Conservation (phyloP, 768 basidiomycete species). For the Candolleomyces efflorescens region DNA sequence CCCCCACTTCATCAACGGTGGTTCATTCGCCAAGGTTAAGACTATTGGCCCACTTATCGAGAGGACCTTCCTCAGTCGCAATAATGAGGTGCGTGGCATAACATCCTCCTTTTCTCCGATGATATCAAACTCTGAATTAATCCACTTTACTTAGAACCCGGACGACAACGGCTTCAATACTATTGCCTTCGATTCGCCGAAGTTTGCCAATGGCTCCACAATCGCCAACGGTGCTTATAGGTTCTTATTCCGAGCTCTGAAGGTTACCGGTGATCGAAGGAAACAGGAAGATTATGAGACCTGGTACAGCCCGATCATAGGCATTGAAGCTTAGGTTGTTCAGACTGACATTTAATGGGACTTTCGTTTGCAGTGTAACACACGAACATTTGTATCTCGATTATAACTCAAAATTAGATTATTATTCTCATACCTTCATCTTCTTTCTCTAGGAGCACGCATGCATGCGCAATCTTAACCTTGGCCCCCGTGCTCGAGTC, state of each 20-base stretch:
- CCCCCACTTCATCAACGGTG: constrained; percentile 28
- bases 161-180: constrained; percentile 26
- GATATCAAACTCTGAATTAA: neutral
- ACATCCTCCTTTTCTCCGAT: neutral
- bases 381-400: no score
- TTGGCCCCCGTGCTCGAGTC: no score
- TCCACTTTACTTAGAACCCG: constrained; percentile 13
- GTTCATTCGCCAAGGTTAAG: constrained; percentile 35
- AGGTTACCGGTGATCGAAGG: constrained; percentile 37
- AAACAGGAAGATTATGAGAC: constrained; percentile 44
- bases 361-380: neutral
- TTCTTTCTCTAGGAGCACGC: no score
- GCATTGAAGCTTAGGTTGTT: constrained; percentile 42
- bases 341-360: no score
- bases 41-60: constrained; percentile 46
- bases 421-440: no score
- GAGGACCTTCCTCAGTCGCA: constrained; percentile 43
- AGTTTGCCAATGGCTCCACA: constrained; percentile 40
- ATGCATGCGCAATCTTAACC: no score
- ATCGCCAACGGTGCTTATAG: constrained; percentile 40
- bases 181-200: constrained; percentile 25
- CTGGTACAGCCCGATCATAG: constrained; percentile 42
- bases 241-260: constrained; percentile 36
- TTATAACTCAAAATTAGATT: no score
- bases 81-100: constrained; percentile 30